phyloP scores from a whole-genome alignment of 148 eudicot species.

The Amaranthus palmeri region DNA sequence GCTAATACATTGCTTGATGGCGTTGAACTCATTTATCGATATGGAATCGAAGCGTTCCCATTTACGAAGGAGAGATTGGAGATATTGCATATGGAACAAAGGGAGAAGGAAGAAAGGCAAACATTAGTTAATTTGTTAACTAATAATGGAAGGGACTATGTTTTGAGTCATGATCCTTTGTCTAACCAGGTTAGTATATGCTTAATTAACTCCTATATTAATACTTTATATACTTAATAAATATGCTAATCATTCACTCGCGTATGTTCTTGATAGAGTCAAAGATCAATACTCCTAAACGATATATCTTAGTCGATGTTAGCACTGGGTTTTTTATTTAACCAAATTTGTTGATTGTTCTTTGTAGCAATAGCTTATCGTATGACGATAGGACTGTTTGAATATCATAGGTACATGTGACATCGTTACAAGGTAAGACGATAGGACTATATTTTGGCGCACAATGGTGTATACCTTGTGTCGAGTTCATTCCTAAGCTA shows the following conservation, averaged over 20 bases:
- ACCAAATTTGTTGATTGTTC: no score
- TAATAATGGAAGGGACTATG: slow-evolving; percentile 41
- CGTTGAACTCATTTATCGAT: slow-evolving; percentile 51
- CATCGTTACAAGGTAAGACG: slow-evolving; percentile 55
- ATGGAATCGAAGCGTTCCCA: slow-evolving; percentile 53
- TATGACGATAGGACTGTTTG: no score
- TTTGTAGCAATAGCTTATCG: no score
- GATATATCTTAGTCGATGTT: no score
- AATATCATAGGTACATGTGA: slow-evolving; percentile 36
- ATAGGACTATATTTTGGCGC: slow-evolving; percentile 71
- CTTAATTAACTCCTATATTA: neutral
- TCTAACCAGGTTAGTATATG: slow-evolving; percentile 37
- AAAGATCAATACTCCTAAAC: no score
- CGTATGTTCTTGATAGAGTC: no score
- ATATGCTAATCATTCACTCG: no score
- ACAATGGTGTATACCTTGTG: slow-evolving; percentile 62
- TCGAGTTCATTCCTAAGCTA: slow-evolving; percentile 52
- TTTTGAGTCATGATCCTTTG: slow-evolving; percentile 36
- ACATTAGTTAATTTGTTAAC: slow-evolving; percentile 42
- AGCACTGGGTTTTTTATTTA: no score
- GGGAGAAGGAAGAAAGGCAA: slow-evolving; percentile 49
- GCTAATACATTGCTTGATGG: slow-evolving; percentile 33
- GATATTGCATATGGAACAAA: slow-evolving; percentile 43
- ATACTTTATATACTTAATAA: neutral
- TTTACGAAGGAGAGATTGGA: slow-evolving; percentile 46